Evolutionary conservation across 1,139 yeast genomes (phyloP).

Genomic region (Candida frijolesensis): DNA sequence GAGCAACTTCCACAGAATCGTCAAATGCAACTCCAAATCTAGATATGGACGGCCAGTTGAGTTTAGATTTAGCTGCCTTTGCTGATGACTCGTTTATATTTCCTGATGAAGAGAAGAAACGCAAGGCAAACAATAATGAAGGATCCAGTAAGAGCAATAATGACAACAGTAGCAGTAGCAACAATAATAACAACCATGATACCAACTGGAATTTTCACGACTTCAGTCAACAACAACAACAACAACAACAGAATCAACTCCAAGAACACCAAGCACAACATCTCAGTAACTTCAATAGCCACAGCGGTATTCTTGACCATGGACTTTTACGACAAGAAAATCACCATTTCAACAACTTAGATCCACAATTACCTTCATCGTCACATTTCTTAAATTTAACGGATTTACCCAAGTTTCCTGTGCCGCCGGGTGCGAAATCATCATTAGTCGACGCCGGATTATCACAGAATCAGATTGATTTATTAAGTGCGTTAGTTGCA

Average conservation of each 20-base stretch:
- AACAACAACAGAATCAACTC: not conserved
- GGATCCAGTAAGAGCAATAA: slow-evolving; percentile 6
- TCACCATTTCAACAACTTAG: slow-evolving; percentile 3
- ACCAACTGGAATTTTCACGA: not conserved
- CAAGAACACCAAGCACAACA: slow-evolving; percentile 12
- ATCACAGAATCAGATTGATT: slow-evolving; percentile 67
- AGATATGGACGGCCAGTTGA: slow-evolving; percentile 66
- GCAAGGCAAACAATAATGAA: slow-evolving; percentile 21
- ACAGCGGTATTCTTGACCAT: not conserved
- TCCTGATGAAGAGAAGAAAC: slow-evolving; percentile 76
- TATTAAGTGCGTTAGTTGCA: slow-evolving; percentile 70
- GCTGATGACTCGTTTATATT: slow-evolving; percentile 78
- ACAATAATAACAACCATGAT: not conserved
- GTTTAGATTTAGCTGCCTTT: slow-evolving; percentile 76
- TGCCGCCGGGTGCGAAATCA: slow-evolving; percentile 71
- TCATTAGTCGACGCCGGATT: slow-evolving; percentile 67
- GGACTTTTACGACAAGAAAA: not conserved
- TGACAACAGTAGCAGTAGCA: slow-evolving; percentile 1
- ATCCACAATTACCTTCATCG: not conserved
- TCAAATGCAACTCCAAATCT: slow-evolving; percentile 35
- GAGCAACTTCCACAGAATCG: slow-evolving; percentile 20
- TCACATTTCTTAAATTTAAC: slow-evolving; percentile 11
- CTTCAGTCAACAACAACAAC: not conserved
- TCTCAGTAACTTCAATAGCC: slow-evolving; percentile 1
- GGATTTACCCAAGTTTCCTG: slow-evolving; percentile 59